Percentiles rank a stretch among this genome's conserved stretches.
Conservation (phyloP, 768 basidiomycete genomes). For the Chlorophyllum brunneum region DNA sequence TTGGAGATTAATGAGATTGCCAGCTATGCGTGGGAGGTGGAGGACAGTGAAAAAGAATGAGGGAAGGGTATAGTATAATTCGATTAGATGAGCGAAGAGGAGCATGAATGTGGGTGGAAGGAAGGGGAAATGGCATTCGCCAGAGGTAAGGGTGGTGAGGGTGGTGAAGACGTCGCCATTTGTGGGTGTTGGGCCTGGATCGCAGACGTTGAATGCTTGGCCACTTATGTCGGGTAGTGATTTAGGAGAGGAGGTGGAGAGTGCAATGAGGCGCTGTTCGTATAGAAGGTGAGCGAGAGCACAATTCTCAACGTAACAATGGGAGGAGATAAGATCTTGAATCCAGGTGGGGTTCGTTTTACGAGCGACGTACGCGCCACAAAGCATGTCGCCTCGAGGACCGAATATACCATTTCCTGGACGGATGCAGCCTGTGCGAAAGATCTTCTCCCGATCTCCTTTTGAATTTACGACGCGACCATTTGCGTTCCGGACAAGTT, state of each 20-base stretch:
- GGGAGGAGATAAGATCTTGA: constrained; percentile 52
- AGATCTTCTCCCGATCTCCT: constrained; percentile 14
- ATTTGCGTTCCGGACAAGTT: constrained; percentile 35
- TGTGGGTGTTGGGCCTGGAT: constrained; percentile 60
- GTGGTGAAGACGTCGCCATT: constrained; percentile 59
- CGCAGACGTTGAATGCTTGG: constrained; percentile 61
- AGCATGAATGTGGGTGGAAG: constrained; percentile 66
- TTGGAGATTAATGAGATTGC: constrained; percentile 53
- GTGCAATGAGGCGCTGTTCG: constrained; percentile 65
- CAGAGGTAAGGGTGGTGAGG: constrained; percentile 52
- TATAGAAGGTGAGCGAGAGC: constrained; percentile 69
- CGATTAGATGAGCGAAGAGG: constrained; percentile 54
- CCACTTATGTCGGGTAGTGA: constrained; percentile 67
- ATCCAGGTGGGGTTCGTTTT: constrained; percentile 64
- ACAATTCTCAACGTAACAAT: constrained; percentile 75
- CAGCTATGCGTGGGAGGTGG: constrained; percentile 38
- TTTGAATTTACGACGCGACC: constrained; percentile 18
- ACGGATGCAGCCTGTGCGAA: constrained; percentile 73
- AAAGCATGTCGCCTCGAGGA: constrained; percentile 68
- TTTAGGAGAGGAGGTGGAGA: constrained; percentile 32
- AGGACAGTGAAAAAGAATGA: constrained; percentile 28
- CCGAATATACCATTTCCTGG: constrained; percentile 79
- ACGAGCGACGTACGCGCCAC: constrained; percentile 59
- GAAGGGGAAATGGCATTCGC: constrained; percentile 49
- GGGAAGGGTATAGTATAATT: constrained; percentile 41